Evolutionary conservation across 345 rosid genomes (phyloP).

Genomic region (Triadica sebifera): DNA sequence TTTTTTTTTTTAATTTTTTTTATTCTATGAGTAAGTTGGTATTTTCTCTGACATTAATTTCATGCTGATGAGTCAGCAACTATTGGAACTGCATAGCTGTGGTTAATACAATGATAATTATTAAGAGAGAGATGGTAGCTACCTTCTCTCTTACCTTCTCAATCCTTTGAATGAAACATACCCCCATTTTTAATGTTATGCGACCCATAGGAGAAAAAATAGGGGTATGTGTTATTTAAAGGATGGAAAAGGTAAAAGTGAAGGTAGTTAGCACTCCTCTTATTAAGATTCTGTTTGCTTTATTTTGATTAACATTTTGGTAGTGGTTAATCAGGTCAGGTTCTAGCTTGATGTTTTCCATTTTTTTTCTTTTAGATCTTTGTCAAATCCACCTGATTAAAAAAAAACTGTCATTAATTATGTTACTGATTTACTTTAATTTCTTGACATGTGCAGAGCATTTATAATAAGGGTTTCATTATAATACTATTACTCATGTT

Average conservation of each 20-base stretch:
- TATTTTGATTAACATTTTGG: background rate
- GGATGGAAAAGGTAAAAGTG: no score
- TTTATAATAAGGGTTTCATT: background rate
- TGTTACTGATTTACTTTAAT: background rate
- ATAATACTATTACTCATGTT: conserved; percentile 1
- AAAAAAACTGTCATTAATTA: background rate
- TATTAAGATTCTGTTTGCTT: background rate
- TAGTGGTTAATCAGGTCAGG: no score
- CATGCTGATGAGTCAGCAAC: background rate
- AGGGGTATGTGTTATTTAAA: no score
- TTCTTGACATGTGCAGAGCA: background rate
- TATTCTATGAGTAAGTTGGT: no score
- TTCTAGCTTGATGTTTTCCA: no score
- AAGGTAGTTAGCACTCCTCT: no score
- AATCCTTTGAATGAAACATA: no score
- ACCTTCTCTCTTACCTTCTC: no score
- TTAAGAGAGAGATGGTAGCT: background rate
- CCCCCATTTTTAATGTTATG: no score
- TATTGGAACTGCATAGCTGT: background rate
- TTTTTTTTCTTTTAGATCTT: background rate
- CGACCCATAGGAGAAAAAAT: no score
- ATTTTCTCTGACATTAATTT: background rate
- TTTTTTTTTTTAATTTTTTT: background rate
- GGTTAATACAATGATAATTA: background rate
- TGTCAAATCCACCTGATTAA: background rate